Conservation (phyloP, 805 yeast species). For the Pichia cabralensis region DNA sequence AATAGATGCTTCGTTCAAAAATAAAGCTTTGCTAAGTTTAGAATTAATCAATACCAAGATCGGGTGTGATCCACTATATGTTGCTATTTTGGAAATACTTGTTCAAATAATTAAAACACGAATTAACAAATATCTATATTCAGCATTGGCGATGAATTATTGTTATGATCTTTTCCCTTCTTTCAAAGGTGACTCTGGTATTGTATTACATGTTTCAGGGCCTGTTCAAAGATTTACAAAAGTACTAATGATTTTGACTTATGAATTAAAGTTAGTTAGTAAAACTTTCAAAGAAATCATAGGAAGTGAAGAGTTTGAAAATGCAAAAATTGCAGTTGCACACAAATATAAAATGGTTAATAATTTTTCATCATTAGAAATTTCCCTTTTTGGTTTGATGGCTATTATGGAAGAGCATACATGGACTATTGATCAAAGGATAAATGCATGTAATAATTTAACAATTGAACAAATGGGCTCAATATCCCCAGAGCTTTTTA, state of each 20-base stretch:
- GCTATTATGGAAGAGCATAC: constrained; percentile 46
- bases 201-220: constrained; percentile 47
- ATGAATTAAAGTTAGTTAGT: constrained; percentile 22
- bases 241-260: constrained; percentile 27
- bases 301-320: constrained; percentile 30
- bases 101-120: constrained; percentile 35
- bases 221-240: constrained; percentile 29
- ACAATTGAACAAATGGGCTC: constrained; percentile 27
- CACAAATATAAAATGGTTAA: constrained; percentile 35
- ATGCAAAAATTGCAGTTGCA: constrained; percentile 39
- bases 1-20: constrained; percentile 15
- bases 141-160: constrained; percentile 44
- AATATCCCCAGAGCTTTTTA: constrained; percentile 23
- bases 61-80: constrained; percentile 26
- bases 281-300: constrained; percentile 7
- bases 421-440: constrained; percentile 45
- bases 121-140: constrained; percentile 37
- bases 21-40: constrained; percentile 34
- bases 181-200: constrained; percentile 41
- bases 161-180: constrained; percentile 50
- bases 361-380: constrained; percentile 34
- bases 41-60: constrained; percentile 30
- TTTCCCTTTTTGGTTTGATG: constrained; percentile 40
- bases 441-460: constrained; percentile 44
- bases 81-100: constrained; percentile 45